These are phyloP conservation scores for Nicotiana undulata DNA, from an alignment of 257 asterid species.

Conservation along the genomic window DNA sequence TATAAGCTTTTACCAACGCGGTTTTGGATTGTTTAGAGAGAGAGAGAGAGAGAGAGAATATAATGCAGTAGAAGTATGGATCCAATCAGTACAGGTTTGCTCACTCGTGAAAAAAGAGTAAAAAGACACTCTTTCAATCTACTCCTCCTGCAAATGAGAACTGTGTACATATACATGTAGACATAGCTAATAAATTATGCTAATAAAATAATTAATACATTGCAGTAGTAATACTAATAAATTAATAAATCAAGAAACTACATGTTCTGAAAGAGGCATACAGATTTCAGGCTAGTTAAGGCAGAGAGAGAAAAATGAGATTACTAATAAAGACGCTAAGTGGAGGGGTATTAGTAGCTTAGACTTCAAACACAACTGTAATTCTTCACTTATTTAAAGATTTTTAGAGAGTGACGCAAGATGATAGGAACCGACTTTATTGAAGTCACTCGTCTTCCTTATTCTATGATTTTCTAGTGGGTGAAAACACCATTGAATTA, in stretches of 20 bases:
- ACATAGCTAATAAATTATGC: neutral
- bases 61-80: slow-evolving; percentile 18
- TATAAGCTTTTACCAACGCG: slow-evolving; percentile 15
- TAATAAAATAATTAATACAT: no score
- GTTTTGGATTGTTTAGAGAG: slow-evolving; percentile 22
- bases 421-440: neutral
- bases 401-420: neutral
- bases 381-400: neutral
- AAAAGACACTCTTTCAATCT: neutral
- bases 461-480: neutral
- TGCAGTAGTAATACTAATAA: neutral
- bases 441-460: neutral
- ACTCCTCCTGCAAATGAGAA: neutral
- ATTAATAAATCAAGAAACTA: neutral
- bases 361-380: neutral
- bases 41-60: slow-evolving; percentile 7
- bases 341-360: neutral
- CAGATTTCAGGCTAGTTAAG: neutral
- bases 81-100: slow-evolving; percentile 35
- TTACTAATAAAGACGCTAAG: neutral
- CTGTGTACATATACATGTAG: neutral
- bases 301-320: neutral
- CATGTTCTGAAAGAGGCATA: neutral
- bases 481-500: neutral
- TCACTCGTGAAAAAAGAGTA: slow-evolving; percentile 33